Percentiles rank a stretch among this genome's conserved stretches.
These are phyloP conservation scores for Solanum pennellii DNA, from an alignment of 257 asterid species.

Conservation along the genomic window DNA sequence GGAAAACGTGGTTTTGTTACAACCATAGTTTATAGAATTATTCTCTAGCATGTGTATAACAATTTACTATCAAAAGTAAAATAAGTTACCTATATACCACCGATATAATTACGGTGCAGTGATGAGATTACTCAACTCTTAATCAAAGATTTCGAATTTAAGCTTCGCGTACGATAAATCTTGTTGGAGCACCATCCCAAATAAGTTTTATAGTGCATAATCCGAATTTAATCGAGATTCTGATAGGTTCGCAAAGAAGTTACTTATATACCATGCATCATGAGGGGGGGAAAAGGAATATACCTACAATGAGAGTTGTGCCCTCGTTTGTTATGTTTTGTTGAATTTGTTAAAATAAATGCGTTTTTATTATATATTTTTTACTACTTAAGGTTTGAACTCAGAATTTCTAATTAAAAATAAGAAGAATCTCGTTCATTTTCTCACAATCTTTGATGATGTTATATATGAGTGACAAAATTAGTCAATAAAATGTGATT, in stretches of 20 bases:
- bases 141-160: no score
- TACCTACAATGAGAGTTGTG: not conserved
- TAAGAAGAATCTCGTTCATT: not conserved
- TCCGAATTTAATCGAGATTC: fast-evolving
- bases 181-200: fast-evolving
- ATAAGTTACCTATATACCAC: not conserved
- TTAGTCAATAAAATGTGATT: not conserved
- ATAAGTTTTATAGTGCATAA: not conserved
- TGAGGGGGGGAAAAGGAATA: not conserved
- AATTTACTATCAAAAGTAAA: not conserved
- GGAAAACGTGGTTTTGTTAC: not conserved
- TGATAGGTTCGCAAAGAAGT: no score
- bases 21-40: not conserved
- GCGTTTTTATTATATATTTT: not conserved
- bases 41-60: not conserved
- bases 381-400: not conserved
- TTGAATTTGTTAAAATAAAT: no score
- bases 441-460: not conserved
- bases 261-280: not conserved
- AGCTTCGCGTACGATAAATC: fast-evolving
- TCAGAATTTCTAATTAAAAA: not conserved
- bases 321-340: no score
- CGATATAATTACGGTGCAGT: no score
- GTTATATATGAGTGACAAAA: not conserved
- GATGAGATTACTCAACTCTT: fast-evolving